Evolutionary conservation across 257 asterid genomes (phyloP).

Genomic region (Misopates orontium): DNA sequence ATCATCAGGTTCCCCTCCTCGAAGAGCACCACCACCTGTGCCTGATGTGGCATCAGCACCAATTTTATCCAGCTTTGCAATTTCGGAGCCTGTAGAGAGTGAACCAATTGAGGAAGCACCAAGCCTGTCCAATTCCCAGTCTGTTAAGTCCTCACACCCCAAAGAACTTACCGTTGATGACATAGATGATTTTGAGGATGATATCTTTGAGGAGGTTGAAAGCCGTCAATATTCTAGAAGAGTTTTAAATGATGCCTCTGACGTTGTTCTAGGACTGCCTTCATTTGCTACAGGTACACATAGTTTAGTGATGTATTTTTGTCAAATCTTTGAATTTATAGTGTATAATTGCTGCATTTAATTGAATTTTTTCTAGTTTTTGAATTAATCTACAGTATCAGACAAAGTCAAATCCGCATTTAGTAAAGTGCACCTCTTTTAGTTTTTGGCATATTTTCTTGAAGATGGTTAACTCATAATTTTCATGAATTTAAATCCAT

Average conservation of each 20-base stretch:
- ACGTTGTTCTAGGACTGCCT: slow-evolving; percentile 76
- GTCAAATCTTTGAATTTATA: slow-evolving; percentile 13
- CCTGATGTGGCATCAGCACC: slow-evolving; percentile 52
- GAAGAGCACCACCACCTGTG: slow-evolving; percentile 72
- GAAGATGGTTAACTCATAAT: slow-evolving; percentile 7
- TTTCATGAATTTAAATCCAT: slow-evolving; percentile 8
- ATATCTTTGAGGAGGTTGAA: slow-evolving; percentile 62
- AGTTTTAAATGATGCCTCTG: slow-evolving; percentile 90
- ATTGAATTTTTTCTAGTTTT: slow-evolving; percentile 10
- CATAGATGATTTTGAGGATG: slow-evolving; percentile 86
- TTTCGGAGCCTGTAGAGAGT: slow-evolving; percentile 59
- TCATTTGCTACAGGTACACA: slow-evolving; percentile 78
- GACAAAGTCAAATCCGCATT: slow-evolving; percentile 14
- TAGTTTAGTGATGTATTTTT: slow-evolving; percentile 18
- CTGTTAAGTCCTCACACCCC: slow-evolving; percentile 57
- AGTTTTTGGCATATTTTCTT: too few relatives aligned
- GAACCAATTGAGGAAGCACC: slow-evolving; percentile 61
- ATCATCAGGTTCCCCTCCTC: slow-evolving; percentile 89
- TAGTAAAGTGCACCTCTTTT: slow-evolving; percentile 19
- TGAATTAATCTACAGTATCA: slow-evolving; percentile 17
- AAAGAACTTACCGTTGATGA: slow-evolving; percentile 89
- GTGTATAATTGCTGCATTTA: slow-evolving; percentile 13
- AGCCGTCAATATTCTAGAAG: slow-evolving; percentile 86
- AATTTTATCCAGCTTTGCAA: slow-evolving; percentile 56
- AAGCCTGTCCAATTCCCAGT: slow-evolving; percentile 58